These are phyloP conservation scores for Emergomyces pasteurianus DNA, from an alignment of 2,329 filamentous ascomycete species.

Conservation along the genomic window DNA sequence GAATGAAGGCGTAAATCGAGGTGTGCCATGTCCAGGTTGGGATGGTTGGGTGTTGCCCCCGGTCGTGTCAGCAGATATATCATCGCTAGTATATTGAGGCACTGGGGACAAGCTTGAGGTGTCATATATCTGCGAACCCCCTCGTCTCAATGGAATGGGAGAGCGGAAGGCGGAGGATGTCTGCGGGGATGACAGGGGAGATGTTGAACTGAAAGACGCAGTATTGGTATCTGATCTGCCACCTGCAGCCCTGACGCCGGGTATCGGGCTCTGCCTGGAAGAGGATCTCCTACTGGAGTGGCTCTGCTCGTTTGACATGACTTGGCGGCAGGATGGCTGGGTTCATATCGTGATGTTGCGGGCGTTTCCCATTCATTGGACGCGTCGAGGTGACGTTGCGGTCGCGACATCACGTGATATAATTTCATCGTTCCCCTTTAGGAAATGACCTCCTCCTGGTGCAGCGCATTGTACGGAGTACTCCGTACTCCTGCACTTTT, in stretches of 20 bases:
- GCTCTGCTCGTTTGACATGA: neutral
- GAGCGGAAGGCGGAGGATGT: neutral
- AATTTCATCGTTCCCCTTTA: neutral
- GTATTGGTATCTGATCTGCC: neutral
- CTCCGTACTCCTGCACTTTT: no score
- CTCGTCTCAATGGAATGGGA: neutral
- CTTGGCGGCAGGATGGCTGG: neutral
- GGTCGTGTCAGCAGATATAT: neutral
- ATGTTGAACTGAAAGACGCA: neutral
- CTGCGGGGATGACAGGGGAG: neutral
- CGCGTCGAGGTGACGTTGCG: neutral
- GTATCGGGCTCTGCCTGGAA: neutral
- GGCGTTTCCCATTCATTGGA: neutral
- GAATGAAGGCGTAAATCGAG: constrained; percentile 3
- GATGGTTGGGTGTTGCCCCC: neutral
- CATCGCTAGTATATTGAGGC: neutral
- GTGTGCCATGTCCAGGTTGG: neutral
- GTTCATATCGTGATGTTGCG: neutral
- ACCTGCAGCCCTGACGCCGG: neutral
- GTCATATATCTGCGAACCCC: neutral
- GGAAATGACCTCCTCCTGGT: no score
- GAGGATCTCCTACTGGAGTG: neutral
- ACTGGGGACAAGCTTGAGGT: neutral
- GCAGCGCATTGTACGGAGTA: no score
- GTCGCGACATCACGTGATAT: constrained; percentile 2